A percentile compares a stretch with the other conserved stretches of the same genome.
Evolutionary conservation across 495 filamentous ascomycete genomes (phyloP).

Genomic region (Podospora pseudoanserina): DNA sequence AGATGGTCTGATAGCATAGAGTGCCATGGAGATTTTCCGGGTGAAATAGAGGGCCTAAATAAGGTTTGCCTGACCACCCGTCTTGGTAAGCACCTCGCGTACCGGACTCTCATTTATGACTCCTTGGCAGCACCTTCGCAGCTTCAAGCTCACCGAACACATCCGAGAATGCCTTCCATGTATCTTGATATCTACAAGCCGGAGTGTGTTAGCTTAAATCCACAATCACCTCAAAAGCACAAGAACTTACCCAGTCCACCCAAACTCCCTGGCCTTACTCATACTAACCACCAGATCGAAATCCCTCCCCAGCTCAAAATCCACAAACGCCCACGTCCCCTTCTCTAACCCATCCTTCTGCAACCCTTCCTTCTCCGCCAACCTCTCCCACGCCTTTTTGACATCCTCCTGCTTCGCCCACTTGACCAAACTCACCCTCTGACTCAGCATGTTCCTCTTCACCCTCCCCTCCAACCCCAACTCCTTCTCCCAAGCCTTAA

Average conservation of each 20-base stretch:
- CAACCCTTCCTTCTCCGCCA: conserved; percentile 46
- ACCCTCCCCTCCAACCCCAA: conserved; percentile 40
- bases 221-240: not conserved
- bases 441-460: conserved; percentile 34
- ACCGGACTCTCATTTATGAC: not conserved
- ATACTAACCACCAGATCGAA: conserved; percentile 51
- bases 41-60: no score
- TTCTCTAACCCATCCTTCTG: conserved; percentile 49
- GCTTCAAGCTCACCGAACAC: conserved; percentile 46
- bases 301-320: conserved; percentile 49
- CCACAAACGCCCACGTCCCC: conserved; percentile 55
- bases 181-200: conserved; percentile 39
- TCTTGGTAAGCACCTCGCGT: not conserved
- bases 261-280: conserved; percentile 55
- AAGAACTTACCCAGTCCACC: conserved; percentile 39
- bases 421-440: conserved; percentile 49
- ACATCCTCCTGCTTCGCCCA: conserved; percentile 52
- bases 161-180: conserved; percentile 49
- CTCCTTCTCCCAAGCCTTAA: conserved; percentile 38
- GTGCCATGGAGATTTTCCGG: no score
- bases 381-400: conserved; percentile 42
- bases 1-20: no score
- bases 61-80: no score
- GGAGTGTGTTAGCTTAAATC: not conserved
- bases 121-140: conserved; percentile 35